These are phyloP conservation scores for Otatea glauca DNA, from an alignment of 176 grass and related monocot species.

Conservation along the genomic window DNA sequence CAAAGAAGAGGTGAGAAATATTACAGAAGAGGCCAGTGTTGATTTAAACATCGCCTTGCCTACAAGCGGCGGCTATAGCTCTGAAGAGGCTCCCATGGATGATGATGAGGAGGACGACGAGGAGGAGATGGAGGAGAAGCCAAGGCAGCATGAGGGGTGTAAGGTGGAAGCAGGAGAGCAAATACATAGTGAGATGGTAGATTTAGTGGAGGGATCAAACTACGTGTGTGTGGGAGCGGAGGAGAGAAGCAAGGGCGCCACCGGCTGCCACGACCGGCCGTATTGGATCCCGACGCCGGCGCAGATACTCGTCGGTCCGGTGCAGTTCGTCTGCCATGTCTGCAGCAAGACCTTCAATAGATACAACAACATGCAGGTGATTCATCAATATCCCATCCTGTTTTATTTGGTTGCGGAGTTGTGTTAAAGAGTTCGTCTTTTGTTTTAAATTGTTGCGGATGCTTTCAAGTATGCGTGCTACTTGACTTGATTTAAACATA, in stretches of 20 bases:
- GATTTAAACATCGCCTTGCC: constrained; percentile 73
- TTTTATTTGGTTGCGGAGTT: neutral
- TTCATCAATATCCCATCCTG: neutral
- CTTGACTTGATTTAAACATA: constrained; percentile 27
- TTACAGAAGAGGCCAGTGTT: constrained; percentile 33
- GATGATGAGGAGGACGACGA: constrained; percentile 22
- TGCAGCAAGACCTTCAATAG: constrained; percentile 92
- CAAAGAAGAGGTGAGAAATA: constrained; percentile 46
- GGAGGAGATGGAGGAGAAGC: neutral
- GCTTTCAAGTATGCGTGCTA: constrained; percentile 30
- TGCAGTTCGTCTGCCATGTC: constrained; percentile 85
- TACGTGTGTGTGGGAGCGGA: neutral
- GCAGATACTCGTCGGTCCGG: constrained; percentile 86
- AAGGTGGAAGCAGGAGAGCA: constrained; percentile 30
- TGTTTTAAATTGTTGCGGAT: neutral
- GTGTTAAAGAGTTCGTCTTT: neutral
- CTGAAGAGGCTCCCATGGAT: constrained; percentile 37
- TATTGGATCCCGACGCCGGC: constrained; percentile 87
- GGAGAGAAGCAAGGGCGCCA: neutral
- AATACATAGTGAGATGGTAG: neutral
- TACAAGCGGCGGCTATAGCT: neutral
- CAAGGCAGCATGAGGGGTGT: constrained; percentile 13
- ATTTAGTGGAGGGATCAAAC: constrained; percentile 13
- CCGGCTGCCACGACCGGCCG: constrained; percentile 21
- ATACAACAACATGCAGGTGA: constrained; percentile 98